phyloP scores from a whole-genome alignment of 495 filamentous ascomycete species.

The Penicillium salamii region DNA sequence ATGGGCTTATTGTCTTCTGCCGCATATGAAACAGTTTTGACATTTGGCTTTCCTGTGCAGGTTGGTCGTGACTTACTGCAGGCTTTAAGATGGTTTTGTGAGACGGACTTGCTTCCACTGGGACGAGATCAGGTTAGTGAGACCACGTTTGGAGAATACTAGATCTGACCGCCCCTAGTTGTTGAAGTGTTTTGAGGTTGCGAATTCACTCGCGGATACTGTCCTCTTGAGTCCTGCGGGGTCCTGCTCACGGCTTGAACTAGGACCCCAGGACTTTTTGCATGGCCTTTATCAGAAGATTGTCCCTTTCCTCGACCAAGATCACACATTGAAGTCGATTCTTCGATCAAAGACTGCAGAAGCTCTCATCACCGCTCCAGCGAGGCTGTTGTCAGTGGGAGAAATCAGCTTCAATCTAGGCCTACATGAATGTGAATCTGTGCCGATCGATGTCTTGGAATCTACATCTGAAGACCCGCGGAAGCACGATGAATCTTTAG shows the following conservation, averaged over 20 bases:
- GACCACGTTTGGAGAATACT: neutral
- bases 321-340: conserved; percentile 24
- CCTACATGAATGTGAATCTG: neutral
- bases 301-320: conserved; percentile 28
- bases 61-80: conserved; percentile 66
- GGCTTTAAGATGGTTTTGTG: conserved; percentile 21
- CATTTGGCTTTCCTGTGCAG: conserved; percentile 66
- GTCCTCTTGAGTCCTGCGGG: conserved; percentile 18
- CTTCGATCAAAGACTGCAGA: conserved; percentile 31
- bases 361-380: conserved; percentile 24
- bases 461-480: neutral
- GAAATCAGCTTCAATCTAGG: neutral
- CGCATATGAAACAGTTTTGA: conserved; percentile 57
- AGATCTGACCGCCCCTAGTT: conserved; percentile 13
- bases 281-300: conserved; percentile 34
- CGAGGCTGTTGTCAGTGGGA: conserved; percentile 12
- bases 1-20: conserved; percentile 52
- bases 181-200: conserved; percentile 34
- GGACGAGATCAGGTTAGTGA: conserved; percentile 32
- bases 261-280: conserved; percentile 28
- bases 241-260: conserved; percentile 9
- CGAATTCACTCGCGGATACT: conserved; percentile 34
- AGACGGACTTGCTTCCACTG: conserved; percentile 28
- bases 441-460: too few species aligned
- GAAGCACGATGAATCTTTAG: neutral